Conservation (phyloP, 768 basidiomycete genomes). For the Panus rudis region DNA sequence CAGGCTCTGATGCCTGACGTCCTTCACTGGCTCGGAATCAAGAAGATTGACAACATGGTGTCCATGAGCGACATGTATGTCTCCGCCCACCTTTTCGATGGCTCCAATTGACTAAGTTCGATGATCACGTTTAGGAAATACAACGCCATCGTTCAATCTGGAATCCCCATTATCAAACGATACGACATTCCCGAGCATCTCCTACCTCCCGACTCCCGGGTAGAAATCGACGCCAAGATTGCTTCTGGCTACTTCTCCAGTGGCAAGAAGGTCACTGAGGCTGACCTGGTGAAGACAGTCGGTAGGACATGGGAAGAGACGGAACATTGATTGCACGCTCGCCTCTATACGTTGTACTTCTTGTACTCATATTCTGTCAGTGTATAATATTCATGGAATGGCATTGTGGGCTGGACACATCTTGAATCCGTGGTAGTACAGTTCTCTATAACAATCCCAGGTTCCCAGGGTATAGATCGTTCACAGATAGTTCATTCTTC, state of each 20-base stretch:
- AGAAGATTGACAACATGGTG: slow-evolving; percentile 84
- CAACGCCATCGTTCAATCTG: slow-evolving; percentile 85
- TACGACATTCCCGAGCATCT: slow-evolving; percentile 91
- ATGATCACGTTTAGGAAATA: slow-evolving; percentile 60
- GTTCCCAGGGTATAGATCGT: too few relatives aligned
- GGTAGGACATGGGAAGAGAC: slow-evolving; percentile 89
- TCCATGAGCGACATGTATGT: slow-evolving; percentile 81
- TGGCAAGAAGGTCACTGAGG: slow-evolving; percentile 68
- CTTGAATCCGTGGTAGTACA: too few relatives aligned
- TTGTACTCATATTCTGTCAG: neutral
- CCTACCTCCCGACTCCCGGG: slow-evolving; percentile 82
- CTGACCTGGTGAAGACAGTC: slow-evolving; percentile 78
- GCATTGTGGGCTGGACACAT: neutral
- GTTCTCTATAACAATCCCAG: too few relatives aligned
- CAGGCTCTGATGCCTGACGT: slow-evolving; percentile 94
- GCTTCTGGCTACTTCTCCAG: slow-evolving; percentile 89
- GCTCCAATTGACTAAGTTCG: neutral
- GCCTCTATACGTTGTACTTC: neutral
- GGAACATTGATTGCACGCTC: slow-evolving; percentile 47
- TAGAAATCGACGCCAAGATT: slow-evolving; percentile 97
- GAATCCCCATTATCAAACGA: slow-evolving; percentile 72
- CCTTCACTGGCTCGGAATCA: slow-evolving; percentile 90
- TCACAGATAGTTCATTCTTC: too few relatives aligned
- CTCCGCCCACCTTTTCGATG: neutral
- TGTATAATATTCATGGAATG: neutral